These are phyloP conservation scores for Delitschia confertaspora DNA, from an alignment of 495 filamentous ascomycete species.

Conservation along the genomic window DNA sequence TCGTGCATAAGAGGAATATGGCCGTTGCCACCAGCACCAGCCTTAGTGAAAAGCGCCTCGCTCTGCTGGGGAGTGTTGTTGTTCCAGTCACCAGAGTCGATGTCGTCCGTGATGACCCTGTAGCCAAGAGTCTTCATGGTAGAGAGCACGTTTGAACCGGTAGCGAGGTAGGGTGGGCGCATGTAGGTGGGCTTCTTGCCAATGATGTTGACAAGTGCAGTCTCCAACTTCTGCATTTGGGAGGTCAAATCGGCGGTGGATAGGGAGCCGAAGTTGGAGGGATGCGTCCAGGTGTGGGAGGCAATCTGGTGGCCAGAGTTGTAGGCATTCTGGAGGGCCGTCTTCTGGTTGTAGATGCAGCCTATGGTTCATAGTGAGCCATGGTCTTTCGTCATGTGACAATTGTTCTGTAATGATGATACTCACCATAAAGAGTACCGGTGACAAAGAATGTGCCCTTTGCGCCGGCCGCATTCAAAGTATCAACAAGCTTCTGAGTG, in stretches of 20 bases:
- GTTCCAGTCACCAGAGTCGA: constrained; percentile 49
- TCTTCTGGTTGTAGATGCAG: constrained; percentile 45
- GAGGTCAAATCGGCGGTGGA: constrained; percentile 35
- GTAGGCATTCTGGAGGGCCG: constrained; percentile 43
- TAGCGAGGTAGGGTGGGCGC: constrained; percentile 46
- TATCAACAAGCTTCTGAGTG: constrained; percentile 24
- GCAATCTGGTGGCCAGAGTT: constrained; percentile 44
- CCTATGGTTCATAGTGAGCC: constrained; percentile 16
- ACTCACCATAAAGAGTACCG: constrained; percentile 43
- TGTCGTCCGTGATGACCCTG: constrained; percentile 47
- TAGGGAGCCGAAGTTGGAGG: constrained; percentile 37
- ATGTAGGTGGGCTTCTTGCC: constrained; percentile 47
- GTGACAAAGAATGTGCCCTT: constrained; percentile 49
- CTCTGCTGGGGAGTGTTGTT: constrained; percentile 38
- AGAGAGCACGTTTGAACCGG: constrained; percentile 38
- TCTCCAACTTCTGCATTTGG: constrained; percentile 45
- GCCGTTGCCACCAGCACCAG: constrained; percentile 41
- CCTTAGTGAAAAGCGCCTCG: constrained; percentile 38
- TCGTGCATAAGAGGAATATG: constrained; percentile 52
- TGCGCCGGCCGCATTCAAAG: constrained; percentile 29
- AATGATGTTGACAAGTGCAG: constrained; percentile 45
- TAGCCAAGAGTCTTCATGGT: constrained; percentile 43
- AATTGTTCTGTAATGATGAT: neutral
- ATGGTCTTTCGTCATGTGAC: no score
- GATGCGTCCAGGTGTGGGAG: constrained; percentile 45